These are phyloP conservation scores for Nadsonia starkeyi-henricii DNA, from an alignment of 1,139 yeast species.

Conservation along the genomic window DNA sequence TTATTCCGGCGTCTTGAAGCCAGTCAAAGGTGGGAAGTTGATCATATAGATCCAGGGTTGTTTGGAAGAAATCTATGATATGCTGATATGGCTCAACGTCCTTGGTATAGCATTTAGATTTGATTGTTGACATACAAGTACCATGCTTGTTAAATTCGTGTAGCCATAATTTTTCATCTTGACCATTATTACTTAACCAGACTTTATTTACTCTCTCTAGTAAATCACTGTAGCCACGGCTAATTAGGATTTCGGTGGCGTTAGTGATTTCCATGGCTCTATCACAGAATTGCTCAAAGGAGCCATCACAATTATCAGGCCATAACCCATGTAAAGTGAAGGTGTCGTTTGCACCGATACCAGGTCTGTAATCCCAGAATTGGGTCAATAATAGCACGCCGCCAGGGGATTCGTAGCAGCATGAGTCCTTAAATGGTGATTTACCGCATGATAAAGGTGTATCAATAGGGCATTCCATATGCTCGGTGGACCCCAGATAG, in stretches of 20 bases:
- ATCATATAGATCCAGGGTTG: slow-evolving; percentile 50
- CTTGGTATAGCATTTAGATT: slow-evolving; percentile 48
- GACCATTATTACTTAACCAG: slow-evolving; percentile 73
- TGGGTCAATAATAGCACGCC: slow-evolving; percentile 80
- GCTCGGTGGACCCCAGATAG: slow-evolving; percentile 11
- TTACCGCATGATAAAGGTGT: slow-evolving; percentile 50
- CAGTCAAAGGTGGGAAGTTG: slow-evolving; percentile 59
- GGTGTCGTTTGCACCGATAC: slow-evolving; percentile 60
- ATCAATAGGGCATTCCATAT: slow-evolving; percentile 43
- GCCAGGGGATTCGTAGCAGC: slow-evolving; percentile 85
- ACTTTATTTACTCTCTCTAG: slow-evolving; percentile 40
- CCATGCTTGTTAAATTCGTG: slow-evolving; percentile 96
- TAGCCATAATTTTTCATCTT: slow-evolving; percentile 69
- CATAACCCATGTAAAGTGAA: slow-evolving; percentile 81
- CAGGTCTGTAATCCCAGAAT: slow-evolving; percentile 86
- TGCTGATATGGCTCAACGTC: slow-evolving; percentile 36
- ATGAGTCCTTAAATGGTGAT: slow-evolving; percentile 27
- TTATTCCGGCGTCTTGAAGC: slow-evolving; percentile 51
- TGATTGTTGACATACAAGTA: slow-evolving; percentile 73
- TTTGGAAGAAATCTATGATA: slow-evolving; percentile 65
- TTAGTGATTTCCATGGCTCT: slow-evolving; percentile 39
- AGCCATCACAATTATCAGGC: slow-evolving; percentile 74
- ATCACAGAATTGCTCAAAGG: slow-evolving; percentile 68
- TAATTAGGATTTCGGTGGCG: slow-evolving; percentile 39
- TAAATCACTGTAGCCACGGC: slow-evolving; percentile 33